phyloP scores from a whole-genome alignment of 305 asterid genomes.

The Striga hermonthica region DNA sequence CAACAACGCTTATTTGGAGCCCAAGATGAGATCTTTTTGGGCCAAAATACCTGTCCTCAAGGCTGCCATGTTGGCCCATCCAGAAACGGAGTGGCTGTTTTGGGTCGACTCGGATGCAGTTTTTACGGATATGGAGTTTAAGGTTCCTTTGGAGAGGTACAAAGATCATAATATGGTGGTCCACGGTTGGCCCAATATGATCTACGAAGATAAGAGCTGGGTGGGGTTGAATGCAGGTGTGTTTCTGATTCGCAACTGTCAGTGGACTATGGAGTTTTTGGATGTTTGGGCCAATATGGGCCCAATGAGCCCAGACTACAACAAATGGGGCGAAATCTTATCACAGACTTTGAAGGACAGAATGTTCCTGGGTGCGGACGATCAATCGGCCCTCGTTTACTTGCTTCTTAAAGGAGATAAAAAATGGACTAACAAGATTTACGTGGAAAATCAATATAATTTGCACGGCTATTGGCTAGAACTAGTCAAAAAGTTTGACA shows the following conservation, averaged over 20 bases:
- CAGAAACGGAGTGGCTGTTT: slow-evolving; percentile 63
- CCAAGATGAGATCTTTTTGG: slow-evolving; percentile 60
- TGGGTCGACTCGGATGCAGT: slow-evolving; percentile 81
- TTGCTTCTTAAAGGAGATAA: slow-evolving; percentile 41
- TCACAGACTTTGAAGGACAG: slow-evolving; percentile 48
- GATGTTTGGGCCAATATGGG: slow-evolving; percentile 70
- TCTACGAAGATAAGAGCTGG: slow-evolving; percentile 65
- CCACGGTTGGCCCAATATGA: slow-evolving; percentile 52
- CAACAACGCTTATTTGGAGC: slow-evolving; percentile 50
- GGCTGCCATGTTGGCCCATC: slow-evolving; percentile 74
- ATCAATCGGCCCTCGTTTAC: slow-evolving; percentile 67
- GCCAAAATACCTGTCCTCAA: slow-evolving; percentile 57
- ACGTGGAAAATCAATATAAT: slow-evolving; percentile 51
- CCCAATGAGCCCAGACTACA: slow-evolving; percentile 50
- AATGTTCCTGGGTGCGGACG: slow-evolving; percentile 49
- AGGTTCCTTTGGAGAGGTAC: slow-evolving; percentile 58
- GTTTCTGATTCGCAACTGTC: slow-evolving; percentile 62
- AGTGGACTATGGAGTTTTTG: slow-evolving; percentile 70
- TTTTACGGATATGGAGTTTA: slow-evolving; percentile 69
- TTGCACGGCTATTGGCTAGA: slow-evolving; percentile 62
- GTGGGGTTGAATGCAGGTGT: slow-evolving; percentile 61
- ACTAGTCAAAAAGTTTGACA: slow-evolving; percentile 41
- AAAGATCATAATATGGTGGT: slow-evolving; percentile 52
- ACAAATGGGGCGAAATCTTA: slow-evolving; percentile 48
- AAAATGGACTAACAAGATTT: slow-evolving; percentile 56